phyloP scores from a whole-genome alignment of 345 rosid genomes.

The rapeseed (Brassica napus) region DNA sequence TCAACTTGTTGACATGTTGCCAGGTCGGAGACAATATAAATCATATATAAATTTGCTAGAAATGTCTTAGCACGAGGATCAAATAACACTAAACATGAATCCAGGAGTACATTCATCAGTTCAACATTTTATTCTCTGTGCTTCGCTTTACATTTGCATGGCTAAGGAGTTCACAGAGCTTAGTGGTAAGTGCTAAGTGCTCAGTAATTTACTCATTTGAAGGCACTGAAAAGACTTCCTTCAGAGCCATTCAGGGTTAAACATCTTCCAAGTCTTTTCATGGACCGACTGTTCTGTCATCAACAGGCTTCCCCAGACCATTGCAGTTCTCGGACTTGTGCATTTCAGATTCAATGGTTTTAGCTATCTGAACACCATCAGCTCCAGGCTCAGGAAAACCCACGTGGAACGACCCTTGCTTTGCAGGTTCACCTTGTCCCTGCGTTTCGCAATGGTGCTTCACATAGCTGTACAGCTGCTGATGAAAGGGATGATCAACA shows the following conservation, averaged over 20 bases:
- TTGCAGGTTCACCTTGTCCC: slow-evolving; percentile 51
- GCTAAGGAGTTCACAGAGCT: slow-evolving; percentile 17
- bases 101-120: slow-evolving; percentile 19
- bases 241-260: background rate
- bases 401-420: slow-evolving; percentile 90
- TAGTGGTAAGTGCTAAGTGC: background rate
- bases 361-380: slow-evolving; percentile 61
- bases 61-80: background rate
- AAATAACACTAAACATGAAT: slow-evolving; percentile 31
- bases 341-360: slow-evolving; percentile 72
- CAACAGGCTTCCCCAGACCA: slow-evolving; percentile 42
- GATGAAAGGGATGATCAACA: slow-evolving; percentile 83
- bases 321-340: slow-evolving; percentile 61
- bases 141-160: slow-evolving; percentile 30
- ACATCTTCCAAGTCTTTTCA: slow-evolving; percentile 23
- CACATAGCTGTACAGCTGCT: slow-evolving; percentile 79
- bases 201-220: slow-evolving; percentile 6
- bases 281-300: slow-evolving; percentile 21
- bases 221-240: background rate
- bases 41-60: slow-evolving; percentile 6
- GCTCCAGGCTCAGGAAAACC: slow-evolving; percentile 66
- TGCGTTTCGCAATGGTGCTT: slow-evolving; percentile 54
- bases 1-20: background rate
- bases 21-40: slow-evolving; percentile 7
- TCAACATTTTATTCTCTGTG: slow-evolving; percentile 17